Base-by-base conservation (phyloP, 2,329 filamentous ascomycete genomes). In the Calonectria ilicicola region DNA sequence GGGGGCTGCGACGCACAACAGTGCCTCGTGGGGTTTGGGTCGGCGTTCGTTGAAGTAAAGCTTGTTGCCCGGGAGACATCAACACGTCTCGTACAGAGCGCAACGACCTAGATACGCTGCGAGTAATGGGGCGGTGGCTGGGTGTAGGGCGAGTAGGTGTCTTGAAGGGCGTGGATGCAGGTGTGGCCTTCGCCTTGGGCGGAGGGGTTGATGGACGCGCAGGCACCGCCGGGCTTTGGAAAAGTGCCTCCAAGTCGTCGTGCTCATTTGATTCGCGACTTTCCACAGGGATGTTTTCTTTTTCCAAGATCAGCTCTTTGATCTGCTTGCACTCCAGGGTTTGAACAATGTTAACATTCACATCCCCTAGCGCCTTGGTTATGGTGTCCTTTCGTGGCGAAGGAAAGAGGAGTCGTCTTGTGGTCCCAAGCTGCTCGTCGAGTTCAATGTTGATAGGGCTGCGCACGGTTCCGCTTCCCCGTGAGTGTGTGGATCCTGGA, bases 381-480 rank as follows among this genome's bases (percentile, higher is more conserved):
- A 90, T 87, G 42, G 89, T 90, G 35, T 91, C 89, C 75, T 93
- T 93, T 51, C 92, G 89, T 2, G 94, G 94, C 0, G 93, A 95
- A 1, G 94, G 93, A 79, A 97, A 97, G 1, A 97, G 87, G 2
- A 96, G 83, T 70, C 95, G 89, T 72, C 93, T 89, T 0, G 93
- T 95, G 65, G 81, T 84, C 40, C 89, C 90, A 21, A 88, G 82
- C 15, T 84, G 82, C n/a, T 85, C 82, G 67, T 87, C 83, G 63
- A 89, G 84, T 40, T 88, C 87, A 64, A 86, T 78, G 47, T 89
- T 86, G 40, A 92, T 90, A 19, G 91, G 91, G 76, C 88, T 91
- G 62, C 89, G 84, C 19, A 86, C 88, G 35, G 89, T 90, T 56
- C 90, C 91, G 72, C 85, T 89, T 35, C 86, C 88, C 76, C 86